Evolutionary conservation across 1,284 basidiomycete genomes (phyloP).

Genomic region (Puccinia triticina): DNA sequence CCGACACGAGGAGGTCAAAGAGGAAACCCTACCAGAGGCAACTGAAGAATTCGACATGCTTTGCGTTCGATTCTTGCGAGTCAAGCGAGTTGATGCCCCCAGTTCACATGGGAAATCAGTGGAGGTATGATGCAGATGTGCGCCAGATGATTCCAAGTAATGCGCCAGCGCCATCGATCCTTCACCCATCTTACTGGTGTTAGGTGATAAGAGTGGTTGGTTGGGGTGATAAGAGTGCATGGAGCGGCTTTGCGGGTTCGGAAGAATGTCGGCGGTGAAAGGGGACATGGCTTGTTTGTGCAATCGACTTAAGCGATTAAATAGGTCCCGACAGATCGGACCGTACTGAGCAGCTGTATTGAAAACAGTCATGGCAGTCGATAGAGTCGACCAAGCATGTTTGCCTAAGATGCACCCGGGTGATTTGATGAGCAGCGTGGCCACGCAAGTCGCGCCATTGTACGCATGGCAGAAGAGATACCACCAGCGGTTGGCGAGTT

Average conservation of each 20-base stretch:
- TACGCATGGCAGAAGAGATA: constrained; percentile 56
- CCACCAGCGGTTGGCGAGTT: constrained; percentile 54
- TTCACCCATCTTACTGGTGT: constrained; percentile 27
- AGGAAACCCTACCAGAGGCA: constrained; percentile 13
- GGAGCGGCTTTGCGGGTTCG: constrained; percentile 11
- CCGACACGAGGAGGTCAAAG: constrained; percentile 29
- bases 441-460: constrained; percentile 53
- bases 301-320: constrained; percentile 53
- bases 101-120: constrained; percentile 40
- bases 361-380: constrained; percentile 53
- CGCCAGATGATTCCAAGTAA: constrained; percentile 32
- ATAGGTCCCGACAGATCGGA: constrained; percentile 54
- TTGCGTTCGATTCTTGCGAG: constrained; percentile 40
- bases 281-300: constrained; percentile 53
- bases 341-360: constrained; percentile 51
- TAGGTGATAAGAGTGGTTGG: constrained; percentile 13
- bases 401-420: constrained; percentile 53
- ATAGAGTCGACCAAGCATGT: constrained; percentile 54
- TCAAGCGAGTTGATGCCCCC: constrained; percentile 45
- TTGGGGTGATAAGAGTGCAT: constrained; percentile 4
- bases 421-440: constrained; percentile 54
- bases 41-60: constrained; percentile 41
- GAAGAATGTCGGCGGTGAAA: constrained; percentile 26
- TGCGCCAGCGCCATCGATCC: constrained; percentile 33
- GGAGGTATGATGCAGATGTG: not conserved